These are phyloP conservation scores for Globisporangium lucens DNA, from an alignment of 352 stramenopile species.

Conservation along the genomic window DNA sequence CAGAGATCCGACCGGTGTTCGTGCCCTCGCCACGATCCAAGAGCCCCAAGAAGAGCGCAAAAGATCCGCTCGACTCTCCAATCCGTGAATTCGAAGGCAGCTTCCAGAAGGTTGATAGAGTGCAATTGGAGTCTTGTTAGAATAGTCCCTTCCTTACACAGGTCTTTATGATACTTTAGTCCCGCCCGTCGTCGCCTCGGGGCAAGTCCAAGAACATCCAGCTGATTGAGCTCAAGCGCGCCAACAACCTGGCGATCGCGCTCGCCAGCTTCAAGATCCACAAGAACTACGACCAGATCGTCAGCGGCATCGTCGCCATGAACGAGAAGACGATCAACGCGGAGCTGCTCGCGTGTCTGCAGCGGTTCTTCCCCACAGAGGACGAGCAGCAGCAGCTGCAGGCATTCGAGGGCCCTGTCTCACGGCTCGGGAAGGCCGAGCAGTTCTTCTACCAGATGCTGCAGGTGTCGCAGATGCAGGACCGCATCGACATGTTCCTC, in stretches of 20 bases:
- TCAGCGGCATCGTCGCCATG: slow-evolving; percentile 54
- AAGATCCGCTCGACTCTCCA: slow-evolving; percentile 12
- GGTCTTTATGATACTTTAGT: slow-evolving; percentile 18
- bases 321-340: slow-evolving; percentile 56
- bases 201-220: slow-evolving; percentile 75
- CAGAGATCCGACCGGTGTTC: slow-evolving; percentile 47
- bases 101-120: slow-evolving; percentile 46
- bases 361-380: slow-evolving; percentile 72
- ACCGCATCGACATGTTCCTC: slow-evolving; percentile 70
- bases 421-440: slow-evolving; percentile 63
- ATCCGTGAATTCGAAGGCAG: slow-evolving; percentile 17
- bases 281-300: slow-evolving; percentile 61
- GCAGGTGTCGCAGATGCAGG: slow-evolving; percentile 50
- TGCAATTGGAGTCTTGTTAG: too few species aligned
- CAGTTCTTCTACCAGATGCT: slow-evolving; percentile 68
- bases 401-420: slow-evolving; percentile 38
- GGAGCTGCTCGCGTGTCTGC: slow-evolving; percentile 62
- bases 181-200: slow-evolving; percentile 62
- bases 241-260: slow-evolving; percentile 74
- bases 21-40: slow-evolving; percentile 49
- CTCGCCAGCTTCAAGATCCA: slow-evolving; percentile 79
- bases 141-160: too few species aligned
- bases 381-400: slow-evolving; percentile 52
- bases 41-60: slow-evolving; percentile 25
- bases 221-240: slow-evolving; percentile 73